Evolutionary conservation across 805 yeast species (phyloP), one percentile per base, ranked within the genome.

Genomic region (Lachancea sp.): DNA sequence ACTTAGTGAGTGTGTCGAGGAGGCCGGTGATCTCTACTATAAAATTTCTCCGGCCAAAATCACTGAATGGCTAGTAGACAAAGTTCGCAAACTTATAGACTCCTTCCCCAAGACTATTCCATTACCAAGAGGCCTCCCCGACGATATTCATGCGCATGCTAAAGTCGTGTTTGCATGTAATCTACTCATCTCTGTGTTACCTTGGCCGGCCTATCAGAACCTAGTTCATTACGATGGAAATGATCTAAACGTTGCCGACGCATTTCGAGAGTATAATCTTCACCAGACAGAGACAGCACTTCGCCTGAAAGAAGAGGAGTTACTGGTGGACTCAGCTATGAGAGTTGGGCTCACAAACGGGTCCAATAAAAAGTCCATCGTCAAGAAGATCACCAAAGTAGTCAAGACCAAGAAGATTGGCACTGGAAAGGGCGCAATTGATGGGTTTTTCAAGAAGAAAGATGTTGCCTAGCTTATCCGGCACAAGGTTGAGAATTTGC

Each of bases 381-480:
- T 59, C 20, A 48, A 61, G 13, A 41, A 56, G 8, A 43, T 53
- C 3, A 49, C 50, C 1, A 61, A 39, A 22, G 34, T 37, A 11
- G 22, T 29, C 20, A 36, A 36, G 16, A 32, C 35, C 17, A 42
- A 42, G 17, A 69, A 67, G 43, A 77, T 76, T 2, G 75, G 75
- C 1, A 65, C 67, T 1, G 81, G 81, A 1, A 74, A 67, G 49
- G 88, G 92, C 1, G 85, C 87, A 1, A 62, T 83, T 20, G 90
- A 83, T 53, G 72, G 75, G 39, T 80, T 83, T 48, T 82, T 80
- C 58, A 75, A 73, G 64, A 47, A 64, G 61, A 36, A 22, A 15
- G 21, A n/a, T n/a, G n/a, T n/a, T n/a, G n/a, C n/a, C n/a, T n/a
- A n/a, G n/a, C n/a, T n/a, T n/a, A n/a, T n/a, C n/a, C n/a, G n/a